Percentiles rank a stretch among this genome's conserved stretches.
phyloP scores from a whole-genome alignment of 352 stramenopile genomes.

The Pythium biforme region DNA sequence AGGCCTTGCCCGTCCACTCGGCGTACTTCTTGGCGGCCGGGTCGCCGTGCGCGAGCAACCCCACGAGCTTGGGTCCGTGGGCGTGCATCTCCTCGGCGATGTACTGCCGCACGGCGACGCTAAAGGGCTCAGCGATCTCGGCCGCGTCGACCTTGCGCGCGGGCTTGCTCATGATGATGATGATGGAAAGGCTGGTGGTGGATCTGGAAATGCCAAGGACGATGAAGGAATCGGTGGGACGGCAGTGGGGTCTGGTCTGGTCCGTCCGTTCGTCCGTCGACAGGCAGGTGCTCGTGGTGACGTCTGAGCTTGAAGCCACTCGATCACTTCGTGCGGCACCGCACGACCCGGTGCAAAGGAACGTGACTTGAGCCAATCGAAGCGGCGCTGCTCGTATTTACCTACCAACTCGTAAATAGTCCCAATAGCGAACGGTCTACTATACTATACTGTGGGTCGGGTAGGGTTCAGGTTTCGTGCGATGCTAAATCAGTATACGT shows the following conservation, averaged over 20 bases:
- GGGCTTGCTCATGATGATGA: slow-evolving; percentile 13
- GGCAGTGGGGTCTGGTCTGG: background rate
- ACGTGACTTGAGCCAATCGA: slow-evolving; percentile 9
- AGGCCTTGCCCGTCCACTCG: slow-evolving; percentile 96
- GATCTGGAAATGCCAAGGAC: too few relatives aligned
- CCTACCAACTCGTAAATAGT: slow-evolving; percentile 7
- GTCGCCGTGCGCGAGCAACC: slow-evolving; percentile 94
- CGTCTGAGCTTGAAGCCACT: slow-evolving; percentile 6
- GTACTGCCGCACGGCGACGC: slow-evolving; percentile 77
- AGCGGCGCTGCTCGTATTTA: slow-evolving; percentile 9
- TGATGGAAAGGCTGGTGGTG: too few relatives aligned
- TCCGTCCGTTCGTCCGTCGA: slow-evolving; percentile 2
- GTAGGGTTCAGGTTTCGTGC: background rate
- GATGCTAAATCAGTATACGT: slow-evolving; percentile 1
- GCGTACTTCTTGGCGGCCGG: slow-evolving; percentile 95
- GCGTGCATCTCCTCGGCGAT: slow-evolving; percentile 75
- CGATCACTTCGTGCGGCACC: slow-evolving; percentile 16
- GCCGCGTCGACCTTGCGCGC: slow-evolving; percentile 72
- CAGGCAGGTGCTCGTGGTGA: background rate
- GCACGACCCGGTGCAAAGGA: slow-evolving; percentile 2
- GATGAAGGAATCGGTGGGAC: slow-evolving; percentile 17
- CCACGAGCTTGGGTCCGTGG: slow-evolving; percentile 85
- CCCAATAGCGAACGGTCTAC: slow-evolving; percentile 1
- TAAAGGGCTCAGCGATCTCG: slow-evolving; percentile 87
- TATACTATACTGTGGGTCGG: background rate